A percentile compares a stretch with the other conserved stretches of the same genome.
These are phyloP conservation scores for Leccinum fibrillosum DNA, from an alignment of 768 basidiomycete species.

Conservation along the genomic window DNA sequence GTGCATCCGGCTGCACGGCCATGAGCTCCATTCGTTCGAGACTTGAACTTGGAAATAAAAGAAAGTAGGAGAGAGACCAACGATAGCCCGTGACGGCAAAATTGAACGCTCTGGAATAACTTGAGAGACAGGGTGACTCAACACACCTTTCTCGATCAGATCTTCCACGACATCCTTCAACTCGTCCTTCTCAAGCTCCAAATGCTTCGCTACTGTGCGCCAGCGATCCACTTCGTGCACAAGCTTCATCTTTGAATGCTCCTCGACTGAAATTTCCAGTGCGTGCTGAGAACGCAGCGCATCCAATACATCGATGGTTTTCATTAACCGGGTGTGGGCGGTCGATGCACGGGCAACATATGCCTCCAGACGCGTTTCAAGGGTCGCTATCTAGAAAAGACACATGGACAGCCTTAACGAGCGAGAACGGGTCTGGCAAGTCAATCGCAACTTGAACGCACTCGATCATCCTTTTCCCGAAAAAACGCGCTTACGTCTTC, in stretches of 20 bases:
- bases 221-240: constrained; percentile 38
- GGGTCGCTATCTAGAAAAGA: constrained; percentile 23
- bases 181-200: constrained; percentile 51
- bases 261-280: constrained; percentile 37
- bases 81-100: background rate
- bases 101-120: background rate
- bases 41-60: constrained; percentile 38
- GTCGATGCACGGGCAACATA: constrained; percentile 40
- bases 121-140: background rate
- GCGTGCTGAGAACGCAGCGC: constrained; percentile 37
- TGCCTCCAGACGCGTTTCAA: constrained; percentile 34
- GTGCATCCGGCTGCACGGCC: constrained; percentile 44
- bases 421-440: background rate
- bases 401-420: background rate
- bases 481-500: constrained; percentile 18
- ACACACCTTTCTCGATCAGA: constrained; percentile 60
- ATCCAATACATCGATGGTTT: constrained; percentile 51
- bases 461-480: constrained; percentile 28
- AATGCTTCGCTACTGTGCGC: constrained; percentile 26
- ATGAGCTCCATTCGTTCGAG: constrained; percentile 41
- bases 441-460: background rate
- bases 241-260: constrained; percentile 33
- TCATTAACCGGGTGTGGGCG: constrained; percentile 43
- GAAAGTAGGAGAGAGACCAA: background rate
- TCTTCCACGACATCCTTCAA: constrained; percentile 50